A percentile compares a stretch with the other conserved stretches of the same genome.
These are phyloP conservation scores for Rusavskia elegans DNA, from an alignment of 495 filamentous ascomycete species.

Conservation along the genomic window DNA sequence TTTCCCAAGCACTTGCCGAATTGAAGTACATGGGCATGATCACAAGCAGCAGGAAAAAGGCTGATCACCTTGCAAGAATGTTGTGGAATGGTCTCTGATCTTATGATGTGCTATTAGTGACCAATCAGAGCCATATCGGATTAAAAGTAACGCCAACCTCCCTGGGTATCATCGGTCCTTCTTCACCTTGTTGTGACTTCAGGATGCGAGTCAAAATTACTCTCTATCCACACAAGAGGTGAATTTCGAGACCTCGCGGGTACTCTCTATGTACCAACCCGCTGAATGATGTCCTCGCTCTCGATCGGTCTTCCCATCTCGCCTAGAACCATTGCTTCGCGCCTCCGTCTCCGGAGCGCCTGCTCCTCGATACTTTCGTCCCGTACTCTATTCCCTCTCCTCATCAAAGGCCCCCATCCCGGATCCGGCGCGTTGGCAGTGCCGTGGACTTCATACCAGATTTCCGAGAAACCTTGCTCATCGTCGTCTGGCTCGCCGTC, in stretches of 20 bases:
- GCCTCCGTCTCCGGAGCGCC: slow-evolving; percentile 29
- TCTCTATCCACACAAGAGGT: background rate
- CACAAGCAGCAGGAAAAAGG: slow-evolving; percentile 78
- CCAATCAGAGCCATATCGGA: background rate
- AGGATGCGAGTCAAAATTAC: too few relatives aligned
- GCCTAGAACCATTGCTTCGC: slow-evolving; percentile 40
- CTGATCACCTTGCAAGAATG: slow-evolving; percentile 77
- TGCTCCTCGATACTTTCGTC: slow-evolving; percentile 35
- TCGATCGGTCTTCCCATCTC: slow-evolving; percentile 33
- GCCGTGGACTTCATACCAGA: background rate
- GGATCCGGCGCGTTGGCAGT: background rate
- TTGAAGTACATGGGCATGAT: slow-evolving; percentile 72
- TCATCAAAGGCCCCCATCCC: background rate
- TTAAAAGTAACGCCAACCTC: too few relatives aligned
- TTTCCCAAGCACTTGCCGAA: slow-evolving; percentile 73
- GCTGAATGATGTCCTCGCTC: slow-evolving; percentile 34
- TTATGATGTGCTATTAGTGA: background rate
- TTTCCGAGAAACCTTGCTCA: slow-evolving; percentile 22
- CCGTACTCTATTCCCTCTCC: slow-evolving; percentile 20
- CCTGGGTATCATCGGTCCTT: background rate
- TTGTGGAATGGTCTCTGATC: slow-evolving; percentile 47
- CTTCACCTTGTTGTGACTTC: too few relatives aligned
- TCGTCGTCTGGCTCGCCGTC: slow-evolving; percentile 26
- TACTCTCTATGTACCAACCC: slow-evolving; percentile 8
- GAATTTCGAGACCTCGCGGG: background rate